Conservation (phyloP, 139 green algal genomes). For the Desmodesmus armatus region DNA sequence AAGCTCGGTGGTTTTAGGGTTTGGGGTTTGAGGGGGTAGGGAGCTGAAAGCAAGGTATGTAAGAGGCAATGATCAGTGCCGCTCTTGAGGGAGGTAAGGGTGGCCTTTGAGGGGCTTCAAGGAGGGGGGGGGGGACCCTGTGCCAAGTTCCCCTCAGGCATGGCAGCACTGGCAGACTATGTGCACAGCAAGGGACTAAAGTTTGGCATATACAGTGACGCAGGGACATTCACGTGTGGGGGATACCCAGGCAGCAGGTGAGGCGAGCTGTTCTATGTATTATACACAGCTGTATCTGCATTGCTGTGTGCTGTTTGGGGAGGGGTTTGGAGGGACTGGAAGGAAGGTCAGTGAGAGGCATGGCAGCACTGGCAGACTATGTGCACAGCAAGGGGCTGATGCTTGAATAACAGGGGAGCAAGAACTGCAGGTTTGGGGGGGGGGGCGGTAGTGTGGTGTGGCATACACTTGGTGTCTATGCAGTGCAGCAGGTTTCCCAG, state of each 20-base stretch:
- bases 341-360: no score
- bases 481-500: no score
- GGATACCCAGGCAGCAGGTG: conserved; percentile 54
- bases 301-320: not conserved
- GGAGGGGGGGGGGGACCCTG: no score
- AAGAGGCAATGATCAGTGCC: no score
- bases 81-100: not conserved
- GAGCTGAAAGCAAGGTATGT: not conserved
- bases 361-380: conserved; percentile 52
- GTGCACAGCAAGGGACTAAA: conserved; percentile 50
- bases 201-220: conserved; percentile 65
- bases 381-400: conserved; percentile 50
- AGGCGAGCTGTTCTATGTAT: no score
- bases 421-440: no score
- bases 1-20: no score
- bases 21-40: not conserved
- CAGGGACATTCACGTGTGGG: conserved; percentile 53
- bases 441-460: no score
- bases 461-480: no score
- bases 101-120: not conserved
- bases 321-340: not conserved
- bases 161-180: conserved; percentile 52
- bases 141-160: conserved; percentile 53
- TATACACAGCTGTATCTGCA: not conserved
- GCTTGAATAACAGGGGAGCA: no score